A percentile compares a stretch with the other conserved stretches of the same genome.
Conservation (phyloP, 2,329 filamentous ascomycete genomes). For the Aspergillus udagawae region DNA sequence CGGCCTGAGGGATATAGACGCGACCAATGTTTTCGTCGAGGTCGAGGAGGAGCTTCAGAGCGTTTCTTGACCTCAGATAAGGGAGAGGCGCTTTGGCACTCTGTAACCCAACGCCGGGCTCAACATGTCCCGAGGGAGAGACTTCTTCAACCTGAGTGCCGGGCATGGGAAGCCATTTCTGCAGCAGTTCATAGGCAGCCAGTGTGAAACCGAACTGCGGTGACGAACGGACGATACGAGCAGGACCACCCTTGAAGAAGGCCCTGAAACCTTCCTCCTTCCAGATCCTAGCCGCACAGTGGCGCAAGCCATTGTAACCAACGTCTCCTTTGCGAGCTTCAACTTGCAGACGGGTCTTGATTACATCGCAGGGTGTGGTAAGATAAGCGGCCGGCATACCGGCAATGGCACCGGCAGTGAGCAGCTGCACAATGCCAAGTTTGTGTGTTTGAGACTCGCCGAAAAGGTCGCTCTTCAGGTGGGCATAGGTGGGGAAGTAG, state of each 20-base stretch:
- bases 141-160: slow-evolving; percentile 55
- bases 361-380: slow-evolving; percentile 95
- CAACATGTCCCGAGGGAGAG: slow-evolving; percentile 56
- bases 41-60: slow-evolving; percentile 91
- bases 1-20: slow-evolving; percentile 53
- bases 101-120: slow-evolving; percentile 60
- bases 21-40: slow-evolving; percentile 90
- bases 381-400: slow-evolving; percentile 91
- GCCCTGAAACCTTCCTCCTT: slow-evolving; percentile 90
- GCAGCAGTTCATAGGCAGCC: slow-evolving; percentile 88
- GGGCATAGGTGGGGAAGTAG: slow-evolving; percentile 96
- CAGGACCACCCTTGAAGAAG: slow-evolving; percentile 98
- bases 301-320: slow-evolving; percentile 78
- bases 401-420: slow-evolving; percentile 90
- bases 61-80: slow-evolving; percentile 75
- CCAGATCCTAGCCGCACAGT: slow-evolving; percentile 78
- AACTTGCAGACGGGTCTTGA: slow-evolving; percentile 97
- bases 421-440: slow-evolving; percentile 82
- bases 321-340: slow-evolving; percentile 95
- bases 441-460: slow-evolving; percentile 84
- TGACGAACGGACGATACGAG: slow-evolving; percentile 89
- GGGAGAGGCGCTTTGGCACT: slow-evolving; percentile 62
- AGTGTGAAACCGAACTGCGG: slow-evolving; percentile 98
- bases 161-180: slow-evolving; percentile 74
- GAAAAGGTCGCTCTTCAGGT: slow-evolving; percentile 90